Evolutionary conservation across 78 protist genomes (phyloP), one percentile per base, ranked within the genome.

Genomic region (Dictyostelium firmibasis): DNA sequence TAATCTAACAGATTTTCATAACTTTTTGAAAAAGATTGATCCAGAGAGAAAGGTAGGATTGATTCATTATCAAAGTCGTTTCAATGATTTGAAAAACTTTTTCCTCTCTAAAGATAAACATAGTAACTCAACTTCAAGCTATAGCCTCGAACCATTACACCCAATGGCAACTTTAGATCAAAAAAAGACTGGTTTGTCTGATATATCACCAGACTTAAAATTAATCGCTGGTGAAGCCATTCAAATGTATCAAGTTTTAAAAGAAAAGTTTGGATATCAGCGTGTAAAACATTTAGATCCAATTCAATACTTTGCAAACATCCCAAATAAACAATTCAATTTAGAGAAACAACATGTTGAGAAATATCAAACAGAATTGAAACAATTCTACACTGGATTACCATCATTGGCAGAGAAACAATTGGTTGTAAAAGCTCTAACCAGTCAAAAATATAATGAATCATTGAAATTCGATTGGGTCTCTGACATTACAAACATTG

Each of bases 1-100:
- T 5, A 95, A 98, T 81, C 35, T 96, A 27, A 92, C 85, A 13
- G 79, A 83, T 25, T 82, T 98, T 53, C 62, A 70, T 41, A 7
- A 44, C 6, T 98, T 98, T 98, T 31, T 74, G 29, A n/a, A 62
- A 27, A 29, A 82, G 10, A 57, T 74, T 29, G 83, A 91, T 38
- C 86, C 88, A n/a, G 60, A 84, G 1, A 50, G 91, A 64, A 60
- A 36, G 1, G 81, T 96, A 29, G 9, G 20, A 16, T 23, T 74
- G 18, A 84, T 96, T 76, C 41, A 86, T 18, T 79, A 85, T 50
- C 5, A 75, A 31, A 31, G 85, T 82, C 81, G 97, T 76, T 96
- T 53, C 62, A 96, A 93, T 72, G 96, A 96, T 78, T 86, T 96
- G 72, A 67, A 44, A 64, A 36, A 11, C 18, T 92, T 35, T 36